phyloP scores from a whole-genome alignment of 2,329 filamentous ascomycete species.

The Tolypocladium sp. region DNA sequence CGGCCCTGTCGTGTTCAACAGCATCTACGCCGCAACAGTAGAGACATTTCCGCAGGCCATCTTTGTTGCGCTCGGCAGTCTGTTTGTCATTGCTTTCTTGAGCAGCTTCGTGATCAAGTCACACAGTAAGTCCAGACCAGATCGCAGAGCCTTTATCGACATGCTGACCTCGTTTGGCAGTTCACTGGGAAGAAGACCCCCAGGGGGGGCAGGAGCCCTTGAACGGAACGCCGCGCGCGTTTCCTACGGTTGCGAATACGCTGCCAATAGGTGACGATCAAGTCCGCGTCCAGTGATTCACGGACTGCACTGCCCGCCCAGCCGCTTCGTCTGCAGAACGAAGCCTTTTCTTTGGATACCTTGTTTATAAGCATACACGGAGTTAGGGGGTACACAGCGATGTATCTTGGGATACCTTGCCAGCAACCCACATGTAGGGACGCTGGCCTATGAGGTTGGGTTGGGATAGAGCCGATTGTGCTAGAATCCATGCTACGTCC shows the following conservation, averaged over 20 bases:
- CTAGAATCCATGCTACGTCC: neutral
- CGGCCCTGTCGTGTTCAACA: conserved; percentile 74
- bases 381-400: neutral
- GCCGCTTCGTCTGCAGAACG: neutral
- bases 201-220: conserved; percentile 16
- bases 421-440: neutral
- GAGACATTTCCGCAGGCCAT: conserved; percentile 70
- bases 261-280: conserved; percentile 17
- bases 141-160: neutral
- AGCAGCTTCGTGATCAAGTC: conserved; percentile 64
- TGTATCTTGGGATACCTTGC: neutral
- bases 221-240: conserved; percentile 6
- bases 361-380: neutral
- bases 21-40: conserved; percentile 77
- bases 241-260: conserved; percentile 5
- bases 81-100: conserved; percentile 59
- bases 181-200: conserved; percentile 20
- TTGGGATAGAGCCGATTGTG: neutral
- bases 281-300: conserved; percentile 13
- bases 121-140: conserved; percentile 49
- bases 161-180: conserved; percentile 8
- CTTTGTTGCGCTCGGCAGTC: conserved; percentile 61
- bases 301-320: neutral
- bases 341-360: neutral
- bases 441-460: neutral